A percentile compares a stretch with the other conserved stretches of the same genome.
These are phyloP conservation scores for Mortierella antarctica DNA, from an alignment of 192 early-diverging fungal species.

Conservation along the genomic window DNA sequence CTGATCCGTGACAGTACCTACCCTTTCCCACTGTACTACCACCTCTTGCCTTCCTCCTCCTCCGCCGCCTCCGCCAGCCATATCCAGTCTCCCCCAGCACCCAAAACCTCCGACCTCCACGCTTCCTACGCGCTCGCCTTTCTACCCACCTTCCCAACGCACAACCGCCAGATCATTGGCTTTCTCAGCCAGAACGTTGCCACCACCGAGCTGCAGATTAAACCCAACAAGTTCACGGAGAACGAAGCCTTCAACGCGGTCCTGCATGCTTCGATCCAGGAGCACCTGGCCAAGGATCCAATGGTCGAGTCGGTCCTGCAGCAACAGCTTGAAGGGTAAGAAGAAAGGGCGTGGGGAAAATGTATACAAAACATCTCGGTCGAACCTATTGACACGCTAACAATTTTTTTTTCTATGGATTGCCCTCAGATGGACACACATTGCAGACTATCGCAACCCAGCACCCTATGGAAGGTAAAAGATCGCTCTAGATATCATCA, in stretches of 20 bases:
- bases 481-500: not conserved
- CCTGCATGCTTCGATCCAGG: slow-evolving; percentile 22
- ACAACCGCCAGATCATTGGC: slow-evolving; percentile 31
- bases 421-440: slow-evolving; percentile 34
- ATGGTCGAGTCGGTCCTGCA: slow-evolving; percentile 32
- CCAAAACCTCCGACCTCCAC: not conserved
- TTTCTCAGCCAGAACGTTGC: slow-evolving; percentile 8
- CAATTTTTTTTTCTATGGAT: not conserved
- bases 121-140: slow-evolving; percentile 35
- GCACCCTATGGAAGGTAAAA: slow-evolving; percentile 47
- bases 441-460: slow-evolving; percentile 41
- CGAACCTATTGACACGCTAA: not conserved
- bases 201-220: slow-evolving; percentile 9
- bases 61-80: not conserved
- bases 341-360: not conserved
- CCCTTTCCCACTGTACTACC: slow-evolving; percentile 47
- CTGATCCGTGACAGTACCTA: slow-evolving; percentile 26
- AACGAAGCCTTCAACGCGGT: slow-evolving; percentile 37
- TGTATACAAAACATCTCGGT: not conserved
- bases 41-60: slow-evolving; percentile 11
- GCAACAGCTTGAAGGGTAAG: slow-evolving; percentile 49
- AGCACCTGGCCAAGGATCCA: slow-evolving; percentile 25
- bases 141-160: slow-evolving; percentile 20
- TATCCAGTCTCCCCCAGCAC: not conserved
- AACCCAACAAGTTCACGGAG: slow-evolving; percentile 40